A percentile compares a stretch with the other conserved stretches of the same genome.
These are phyloP conservation scores for Candida sakaeoensis DNA, from an alignment of 805 yeast species.

Conservation along the genomic window DNA sequence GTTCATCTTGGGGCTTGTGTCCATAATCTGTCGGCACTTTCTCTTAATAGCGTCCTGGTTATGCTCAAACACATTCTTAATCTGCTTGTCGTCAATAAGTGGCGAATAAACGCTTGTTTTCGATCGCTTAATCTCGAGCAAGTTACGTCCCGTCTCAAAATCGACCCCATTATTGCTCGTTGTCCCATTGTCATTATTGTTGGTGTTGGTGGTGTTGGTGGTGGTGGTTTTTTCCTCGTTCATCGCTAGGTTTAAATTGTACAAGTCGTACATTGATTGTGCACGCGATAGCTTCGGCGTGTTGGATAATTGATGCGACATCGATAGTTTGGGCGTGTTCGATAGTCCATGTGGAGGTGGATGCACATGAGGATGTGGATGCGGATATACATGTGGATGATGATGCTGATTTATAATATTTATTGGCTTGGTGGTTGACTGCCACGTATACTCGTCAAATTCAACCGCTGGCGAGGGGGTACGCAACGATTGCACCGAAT, in stretches of 20 bases:
- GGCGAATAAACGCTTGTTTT: constrained; percentile 24
- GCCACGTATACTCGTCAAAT: constrained; percentile 27
- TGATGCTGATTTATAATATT: constrained; percentile 6
- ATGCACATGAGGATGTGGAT: no score
- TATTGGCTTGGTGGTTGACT: constrained; percentile 14
- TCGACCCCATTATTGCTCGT: no score
- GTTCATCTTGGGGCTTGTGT: constrained; percentile 7
- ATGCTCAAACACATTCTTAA: constrained; percentile 18
- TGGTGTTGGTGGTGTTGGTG: background rate
- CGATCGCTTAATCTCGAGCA: constrained; percentile 15
- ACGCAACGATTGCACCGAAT: constrained; percentile 27
- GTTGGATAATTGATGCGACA: no score
- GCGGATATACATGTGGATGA: no score
- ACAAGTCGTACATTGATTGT: constrained; percentile 33
- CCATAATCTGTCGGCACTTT: constrained; percentile 26
- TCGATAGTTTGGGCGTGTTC: no score
- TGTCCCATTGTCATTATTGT: no score
- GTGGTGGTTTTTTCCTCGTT: constrained; percentile 3
- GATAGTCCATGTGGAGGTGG: no score
- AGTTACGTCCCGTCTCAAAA: background rate
- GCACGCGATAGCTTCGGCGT: constrained; percentile 27
- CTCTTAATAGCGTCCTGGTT: constrained; percentile 17
- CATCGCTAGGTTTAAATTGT: constrained; percentile 11
- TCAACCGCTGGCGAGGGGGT: constrained; percentile 37
- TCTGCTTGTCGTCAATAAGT: constrained; percentile 13